Evolutionary conservation across 495 filamentous ascomycete genomes (phyloP), one percentile per base, ranked within the genome.

Genomic region (Aspergillus diversus): DNA sequence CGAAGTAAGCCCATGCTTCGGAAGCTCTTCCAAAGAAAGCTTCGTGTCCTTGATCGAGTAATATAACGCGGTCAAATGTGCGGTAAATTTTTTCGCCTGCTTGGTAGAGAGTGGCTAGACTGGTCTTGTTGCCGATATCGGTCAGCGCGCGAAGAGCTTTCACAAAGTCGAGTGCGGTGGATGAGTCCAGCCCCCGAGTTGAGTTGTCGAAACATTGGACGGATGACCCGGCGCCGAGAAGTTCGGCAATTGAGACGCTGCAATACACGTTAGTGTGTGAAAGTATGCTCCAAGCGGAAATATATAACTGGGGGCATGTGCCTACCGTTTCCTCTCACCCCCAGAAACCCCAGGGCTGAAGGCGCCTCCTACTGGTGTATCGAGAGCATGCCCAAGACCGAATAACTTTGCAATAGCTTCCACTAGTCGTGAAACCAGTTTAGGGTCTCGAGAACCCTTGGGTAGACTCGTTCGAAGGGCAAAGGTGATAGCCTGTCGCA

Each of bases 1-100:
- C 82, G 74, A 92, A 90, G 65, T 89, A 91, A 12, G 82, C 80
- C 33, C 80, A 77, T 0, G 89, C 89, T 54, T 86, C 75, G 16
- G 78, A 77, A 15, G 80, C 75, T 6, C 82, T 80, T 7, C 87
- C 84, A 61, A 84, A 78, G 69, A 78, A 90, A 32, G 90, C 75
- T 65, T 85, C 79, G 12, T 84, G 78, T 0, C 87, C 87, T 60
- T 83, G 75, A 60, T 87, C 84, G 33, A 90, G 83, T 17, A 90
- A 77, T 5, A 88, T 70, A 0, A 90, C 87, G 63, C 89, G 90
- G 69, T 90, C 87, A 66, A 87, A 78, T 3, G 83, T 69, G 7
- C 86, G 79, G 59, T 86, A 89, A 11, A 90, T 77, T 42, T 78
- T 80, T 58, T 89, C 84, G 13, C 84, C 84, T 13, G 86, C 84